phyloP scores from a whole-genome alignment of 2,329 filamentous ascomycete species.

The Colletotrichum sansevieriae region DNA sequence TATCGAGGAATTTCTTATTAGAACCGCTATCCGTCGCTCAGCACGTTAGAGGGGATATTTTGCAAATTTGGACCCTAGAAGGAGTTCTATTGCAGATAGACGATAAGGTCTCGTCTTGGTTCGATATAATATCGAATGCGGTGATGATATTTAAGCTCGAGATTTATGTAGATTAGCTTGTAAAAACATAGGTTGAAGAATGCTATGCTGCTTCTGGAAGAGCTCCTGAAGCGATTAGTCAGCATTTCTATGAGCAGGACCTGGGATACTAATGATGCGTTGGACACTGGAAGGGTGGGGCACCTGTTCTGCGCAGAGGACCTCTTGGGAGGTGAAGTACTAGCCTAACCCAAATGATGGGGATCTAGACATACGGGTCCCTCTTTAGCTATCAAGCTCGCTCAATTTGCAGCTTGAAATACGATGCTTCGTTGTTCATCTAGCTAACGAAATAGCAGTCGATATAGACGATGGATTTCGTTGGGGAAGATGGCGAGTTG shows the following conservation, averaged over 20 bases:
- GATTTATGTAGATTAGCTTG: background rate
- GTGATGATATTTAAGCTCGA: background rate
- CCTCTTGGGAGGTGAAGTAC: background rate
- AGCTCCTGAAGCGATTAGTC: background rate
- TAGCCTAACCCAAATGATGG: background rate
- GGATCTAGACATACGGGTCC: background rate
- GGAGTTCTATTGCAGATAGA: background rate
- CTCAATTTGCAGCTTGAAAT: background rate
- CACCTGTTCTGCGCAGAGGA: slow-evolving; percentile 3
- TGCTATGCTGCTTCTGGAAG: background rate
- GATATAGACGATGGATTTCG: background rate
- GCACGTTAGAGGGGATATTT: background rate
- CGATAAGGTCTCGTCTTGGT: background rate
- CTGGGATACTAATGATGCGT: background rate
- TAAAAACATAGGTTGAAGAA: background rate
- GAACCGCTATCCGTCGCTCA: background rate
- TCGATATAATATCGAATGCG: background rate
- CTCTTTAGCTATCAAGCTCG: background rate
- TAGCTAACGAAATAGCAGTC: background rate
- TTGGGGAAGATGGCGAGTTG: background rate
- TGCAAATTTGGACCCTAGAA: background rate
- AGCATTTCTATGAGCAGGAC: background rate
- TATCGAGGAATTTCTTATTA: background rate
- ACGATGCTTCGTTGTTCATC: background rate
- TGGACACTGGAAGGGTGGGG: background rate